A percentile compares a stretch with the other conserved stretches of the same genome.
Conservation (phyloP, 2,329 filamentous ascomycete genomes). For the Didymella sp. region DNA sequence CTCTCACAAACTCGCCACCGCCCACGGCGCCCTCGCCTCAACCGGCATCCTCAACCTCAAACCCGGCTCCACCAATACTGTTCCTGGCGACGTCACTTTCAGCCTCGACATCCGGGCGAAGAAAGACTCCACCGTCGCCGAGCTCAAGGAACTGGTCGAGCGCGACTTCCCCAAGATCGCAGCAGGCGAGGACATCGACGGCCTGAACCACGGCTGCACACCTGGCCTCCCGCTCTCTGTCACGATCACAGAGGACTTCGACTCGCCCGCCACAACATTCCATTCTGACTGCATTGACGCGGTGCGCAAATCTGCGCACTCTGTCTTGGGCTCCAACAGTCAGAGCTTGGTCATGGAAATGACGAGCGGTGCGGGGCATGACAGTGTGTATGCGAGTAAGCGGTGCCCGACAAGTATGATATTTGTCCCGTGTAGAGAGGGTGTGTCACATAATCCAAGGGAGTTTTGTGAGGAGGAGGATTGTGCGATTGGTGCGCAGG, state of each 20-base stretch:
- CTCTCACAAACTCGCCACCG: conserved; percentile 67
- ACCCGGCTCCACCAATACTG: conserved; percentile 76
- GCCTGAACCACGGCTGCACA: conserved; percentile 53
- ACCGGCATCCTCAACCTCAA: conserved; percentile 72
- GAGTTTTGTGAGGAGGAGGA: conserved; percentile 56
- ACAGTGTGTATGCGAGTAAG: conserved; percentile 57
- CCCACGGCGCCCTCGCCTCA: conserved; percentile 67
- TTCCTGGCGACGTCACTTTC: conserved; percentile 72
- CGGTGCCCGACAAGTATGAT: conserved; percentile 58
- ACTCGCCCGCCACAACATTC: conserved; percentile 65
- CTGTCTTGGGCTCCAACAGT: conserved; percentile 60
- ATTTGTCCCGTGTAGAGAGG: conserved; percentile 57
- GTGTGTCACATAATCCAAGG: conserved; percentile 56
- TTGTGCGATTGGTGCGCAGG: conserved; percentile 57
- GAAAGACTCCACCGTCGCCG: conserved; percentile 62
- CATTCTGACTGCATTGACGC: conserved; percentile 71
- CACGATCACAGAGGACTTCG: conserved; percentile 67
- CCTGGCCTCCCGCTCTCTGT: conserved; percentile 61
- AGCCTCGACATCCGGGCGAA: conserved; percentile 71
- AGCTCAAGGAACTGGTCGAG: conserved; percentile 64
- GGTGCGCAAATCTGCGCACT: conserved; percentile 66
- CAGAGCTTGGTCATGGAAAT: conserved; percentile 64
- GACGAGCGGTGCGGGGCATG: conserved; percentile 70
- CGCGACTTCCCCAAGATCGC: conserved; percentile 67
- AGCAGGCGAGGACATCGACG: conserved; percentile 61